These are phyloP conservation scores for Leishmania braziliensis DNA, from an alignment of 208 protist species.

Conservation along the genomic window DNA sequence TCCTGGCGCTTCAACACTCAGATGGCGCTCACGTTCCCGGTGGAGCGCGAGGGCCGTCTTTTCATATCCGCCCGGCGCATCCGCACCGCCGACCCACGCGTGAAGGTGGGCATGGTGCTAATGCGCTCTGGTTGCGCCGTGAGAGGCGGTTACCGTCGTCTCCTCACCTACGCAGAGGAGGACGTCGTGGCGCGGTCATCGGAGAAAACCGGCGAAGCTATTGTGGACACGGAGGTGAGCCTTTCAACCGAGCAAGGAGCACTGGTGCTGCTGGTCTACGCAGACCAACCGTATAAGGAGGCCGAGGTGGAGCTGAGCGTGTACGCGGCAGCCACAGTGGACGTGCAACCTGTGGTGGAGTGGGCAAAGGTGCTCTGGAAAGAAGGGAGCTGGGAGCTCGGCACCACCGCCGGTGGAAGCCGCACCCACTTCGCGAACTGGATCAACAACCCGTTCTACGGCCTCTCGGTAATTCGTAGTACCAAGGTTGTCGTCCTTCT, in stretches of 20 bases:
- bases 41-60: conserved; percentile 69
- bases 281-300: conserved; percentile 75
- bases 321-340: conserved; percentile 57
- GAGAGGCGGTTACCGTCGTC: conserved; percentile 56
- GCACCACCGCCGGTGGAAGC: conserved; percentile 78
- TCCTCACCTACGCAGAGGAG: conserved; percentile 42
- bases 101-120: conserved; percentile 72
- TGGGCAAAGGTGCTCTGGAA: conserved; percentile 63
- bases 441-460: conserved; percentile 92
- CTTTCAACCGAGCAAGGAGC: conserved; percentile 28
- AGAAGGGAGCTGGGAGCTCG: conserved; percentile 83
- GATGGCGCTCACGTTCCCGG: conserved; percentile 68
- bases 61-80: conserved; percentile 60
- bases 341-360: conserved; percentile 65
- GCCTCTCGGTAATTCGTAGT: conserved; percentile 57
- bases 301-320: conserved; percentile 64
- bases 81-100: conserved; percentile 40
- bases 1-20: conserved; percentile 92
- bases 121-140: conserved; percentile 40
- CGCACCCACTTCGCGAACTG: conserved; percentile 68
- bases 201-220: conserved; percentile 39
- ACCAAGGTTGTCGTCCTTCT: conserved; percentile 79
- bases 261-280: conserved; percentile 77
- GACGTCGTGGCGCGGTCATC: conserved; percentile 59
- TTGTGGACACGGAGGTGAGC: conserved; percentile 58